A percentile compares a stretch with the other conserved stretches of the same genome.
Evolutionary conservation across 2,329 filamentous ascomycete species (phyloP).

Genomic region (Trichoderma gracile): DNA sequence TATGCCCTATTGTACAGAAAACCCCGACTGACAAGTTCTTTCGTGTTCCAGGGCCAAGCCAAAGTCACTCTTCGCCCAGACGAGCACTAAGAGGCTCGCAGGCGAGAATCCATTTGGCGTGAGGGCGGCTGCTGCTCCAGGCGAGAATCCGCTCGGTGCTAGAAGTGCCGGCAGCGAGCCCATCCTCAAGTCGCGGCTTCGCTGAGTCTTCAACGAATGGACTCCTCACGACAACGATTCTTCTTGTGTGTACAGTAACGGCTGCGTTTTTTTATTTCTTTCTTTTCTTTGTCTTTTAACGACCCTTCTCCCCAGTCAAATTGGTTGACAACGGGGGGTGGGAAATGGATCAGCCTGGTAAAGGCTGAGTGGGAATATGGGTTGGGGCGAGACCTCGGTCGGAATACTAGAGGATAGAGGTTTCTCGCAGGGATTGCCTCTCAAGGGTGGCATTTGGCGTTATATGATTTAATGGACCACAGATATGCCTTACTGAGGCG

Average conservation of each 20-base stretch:
- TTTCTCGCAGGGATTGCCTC: neutral
- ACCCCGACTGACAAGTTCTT: slow-evolving; percentile 29
- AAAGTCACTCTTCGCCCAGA: slow-evolving; percentile 67
- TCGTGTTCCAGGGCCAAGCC: slow-evolving; percentile 57
- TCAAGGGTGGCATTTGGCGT: slow-evolving; percentile 5
- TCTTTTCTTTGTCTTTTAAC: neutral
- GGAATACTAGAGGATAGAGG: neutral
- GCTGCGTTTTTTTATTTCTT: neutral
- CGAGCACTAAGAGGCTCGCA: slow-evolving; percentile 62
- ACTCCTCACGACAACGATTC: neutral
- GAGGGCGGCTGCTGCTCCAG: slow-evolving; percentile 32
- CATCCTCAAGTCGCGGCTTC: slow-evolving; percentile 26
- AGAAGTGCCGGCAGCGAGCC: slow-evolving; percentile 33
- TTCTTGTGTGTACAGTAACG: slow-evolving; percentile 4
- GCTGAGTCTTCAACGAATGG: neutral
- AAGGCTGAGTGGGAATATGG: neutral
- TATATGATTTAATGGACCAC: slow-evolving; percentile 3
- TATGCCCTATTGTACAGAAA: too few relatives aligned
- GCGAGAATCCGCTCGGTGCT: slow-evolving; percentile 46
- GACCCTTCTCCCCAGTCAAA: neutral
- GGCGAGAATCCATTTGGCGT: slow-evolving; percentile 37
- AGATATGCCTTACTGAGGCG: slow-evolving; percentile 1
- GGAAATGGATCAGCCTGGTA: neutral
- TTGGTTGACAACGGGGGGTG: neutral
- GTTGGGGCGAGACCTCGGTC: slow-evolving; percentile 7